Conservation (phyloP, 75 land plant genomes). For the Sequoia sempervirens region DNA sequence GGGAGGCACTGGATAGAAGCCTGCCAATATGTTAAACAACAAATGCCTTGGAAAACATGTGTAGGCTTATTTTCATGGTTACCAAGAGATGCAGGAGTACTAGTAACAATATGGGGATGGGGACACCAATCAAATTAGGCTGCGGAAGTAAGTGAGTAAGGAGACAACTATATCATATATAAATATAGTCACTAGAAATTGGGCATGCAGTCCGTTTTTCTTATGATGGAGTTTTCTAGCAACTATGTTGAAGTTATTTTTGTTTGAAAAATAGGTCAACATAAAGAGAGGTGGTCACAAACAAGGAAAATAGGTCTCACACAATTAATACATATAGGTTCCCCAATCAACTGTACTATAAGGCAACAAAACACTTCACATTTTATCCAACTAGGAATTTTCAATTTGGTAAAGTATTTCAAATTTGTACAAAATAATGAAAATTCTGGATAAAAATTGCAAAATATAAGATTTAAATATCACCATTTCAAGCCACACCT, state of each 20-base stretch:
- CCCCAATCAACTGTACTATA: background rate
- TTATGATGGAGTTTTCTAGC: too few relatives aligned
- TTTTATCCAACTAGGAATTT: background rate
- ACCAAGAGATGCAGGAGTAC: too few relatives aligned
- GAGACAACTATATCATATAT: too few relatives aligned
- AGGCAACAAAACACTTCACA: background rate
- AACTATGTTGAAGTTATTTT: background rate
- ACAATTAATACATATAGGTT: background rate
- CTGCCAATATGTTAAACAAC: background rate
- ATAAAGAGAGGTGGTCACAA: background rate
- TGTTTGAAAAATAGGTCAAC: background rate
- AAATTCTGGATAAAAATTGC: too few relatives aligned
- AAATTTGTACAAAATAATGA: too few relatives aligned
- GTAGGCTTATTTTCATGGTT: background rate
- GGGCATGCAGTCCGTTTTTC: too few relatives aligned
- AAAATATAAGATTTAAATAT: too few relatives aligned
- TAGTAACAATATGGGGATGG: too few relatives aligned
- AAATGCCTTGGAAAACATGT: background rate
- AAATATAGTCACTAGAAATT: too few relatives aligned
- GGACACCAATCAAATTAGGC: too few relatives aligned
- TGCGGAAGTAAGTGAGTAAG: too few relatives aligned
- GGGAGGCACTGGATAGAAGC: background rate
- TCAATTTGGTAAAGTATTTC: background rate
- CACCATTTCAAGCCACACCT: too few relatives aligned
- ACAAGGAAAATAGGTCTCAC: background rate